A percentile compares a stretch with the other conserved stretches of the same genome.
Conservation (phyloP, 208 protist species). For the Herpetomonas samuelpessoai region DNA sequence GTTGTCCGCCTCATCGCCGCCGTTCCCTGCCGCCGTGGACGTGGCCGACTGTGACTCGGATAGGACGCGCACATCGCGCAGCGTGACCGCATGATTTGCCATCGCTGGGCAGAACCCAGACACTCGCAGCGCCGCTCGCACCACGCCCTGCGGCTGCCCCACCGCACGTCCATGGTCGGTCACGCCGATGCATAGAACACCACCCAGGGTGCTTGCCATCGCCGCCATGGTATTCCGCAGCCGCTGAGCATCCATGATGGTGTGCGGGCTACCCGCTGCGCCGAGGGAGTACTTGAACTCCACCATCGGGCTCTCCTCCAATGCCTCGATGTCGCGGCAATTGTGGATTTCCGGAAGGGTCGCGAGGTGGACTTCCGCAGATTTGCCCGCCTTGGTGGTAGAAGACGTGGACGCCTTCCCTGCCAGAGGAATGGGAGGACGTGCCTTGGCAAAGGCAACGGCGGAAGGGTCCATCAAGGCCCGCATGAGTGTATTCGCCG, state of each 20-base stretch:
- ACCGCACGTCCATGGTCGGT: conserved; percentile 60
- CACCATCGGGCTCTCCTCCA: conserved; percentile 58
- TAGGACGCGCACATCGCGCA: conserved; percentile 58
- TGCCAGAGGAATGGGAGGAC: not conserved
- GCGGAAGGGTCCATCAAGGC: not conserved
- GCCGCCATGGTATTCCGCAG: conserved; percentile 79
- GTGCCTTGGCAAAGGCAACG: not conserved
- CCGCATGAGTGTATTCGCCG: not conserved
- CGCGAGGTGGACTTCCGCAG: too few relatives aligned
- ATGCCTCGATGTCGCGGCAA: conserved; percentile 35
- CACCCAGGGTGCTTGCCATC: conserved; percentile 76
- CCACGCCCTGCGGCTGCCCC: conserved; percentile 47
- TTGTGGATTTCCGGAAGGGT: conserved; percentile 25
- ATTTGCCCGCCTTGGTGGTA: not conserved
- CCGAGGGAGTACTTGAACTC: conserved; percentile 73
- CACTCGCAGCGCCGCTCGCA: conserved; percentile 39
- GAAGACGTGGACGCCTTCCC: not conserved
- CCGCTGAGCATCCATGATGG: conserved; percentile 64
- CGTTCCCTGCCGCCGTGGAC: not conserved
- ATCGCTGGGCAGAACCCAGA: conserved; percentile 85
- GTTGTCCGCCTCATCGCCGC: not conserved
- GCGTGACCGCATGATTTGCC: conserved; percentile 60
- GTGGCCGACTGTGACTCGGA: not conserved
- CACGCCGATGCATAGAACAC: conserved; percentile 75
- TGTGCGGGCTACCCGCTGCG: not conserved